Percentiles rank a stretch among this genome's conserved stretches.
These are phyloP conservation scores for Heritiera fomes DNA, from an alignment of 345 rosid genomes.

Conservation along the genomic window DNA sequence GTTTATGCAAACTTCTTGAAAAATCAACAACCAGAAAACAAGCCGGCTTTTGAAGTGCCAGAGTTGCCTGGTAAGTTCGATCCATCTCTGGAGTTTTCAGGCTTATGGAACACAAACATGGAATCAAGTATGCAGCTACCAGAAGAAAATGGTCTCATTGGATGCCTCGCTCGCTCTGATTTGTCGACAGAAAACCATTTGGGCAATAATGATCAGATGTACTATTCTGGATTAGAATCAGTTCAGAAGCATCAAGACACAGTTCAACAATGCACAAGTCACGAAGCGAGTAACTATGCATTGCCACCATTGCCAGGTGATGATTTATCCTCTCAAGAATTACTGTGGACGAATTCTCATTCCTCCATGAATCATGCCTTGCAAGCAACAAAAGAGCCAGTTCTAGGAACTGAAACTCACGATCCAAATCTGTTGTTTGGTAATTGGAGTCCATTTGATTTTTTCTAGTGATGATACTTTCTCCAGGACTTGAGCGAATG, in stretches of 20 bases:
- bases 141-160: constrained; percentile 20
- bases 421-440: constrained; percentile 38
- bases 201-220: constrained; percentile 26
- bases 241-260: constrained; percentile 17
- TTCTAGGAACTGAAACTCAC: constrained; percentile 35
- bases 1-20: constrained; percentile 63
- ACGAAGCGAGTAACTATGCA: constrained; percentile 25
- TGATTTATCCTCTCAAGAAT: constrained; percentile 31
- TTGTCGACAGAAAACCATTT: constrained; percentile 19
- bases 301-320: constrained; percentile 53
- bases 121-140: constrained; percentile 4
- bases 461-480: constrained; percentile 41
- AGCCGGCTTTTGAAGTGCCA: constrained; percentile 20
- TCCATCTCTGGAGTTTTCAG: constrained; percentile 27
- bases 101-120: background rate
- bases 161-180: constrained; percentile 18
- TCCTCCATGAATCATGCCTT: constrained; percentile 25
- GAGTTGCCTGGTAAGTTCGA: constrained; percentile 31
- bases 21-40: constrained; percentile 36
- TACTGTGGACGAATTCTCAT: constrained; percentile 32
- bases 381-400: constrained; percentile 26
- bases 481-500: constrained; percentile 28
- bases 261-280: constrained; percentile 15
- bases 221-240: constrained; percentile 27
- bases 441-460: constrained; percentile 49